phyloP scores from a whole-genome alignment of 768 basidiomycete species.

The Gelatoporia subvermispora region DNA sequence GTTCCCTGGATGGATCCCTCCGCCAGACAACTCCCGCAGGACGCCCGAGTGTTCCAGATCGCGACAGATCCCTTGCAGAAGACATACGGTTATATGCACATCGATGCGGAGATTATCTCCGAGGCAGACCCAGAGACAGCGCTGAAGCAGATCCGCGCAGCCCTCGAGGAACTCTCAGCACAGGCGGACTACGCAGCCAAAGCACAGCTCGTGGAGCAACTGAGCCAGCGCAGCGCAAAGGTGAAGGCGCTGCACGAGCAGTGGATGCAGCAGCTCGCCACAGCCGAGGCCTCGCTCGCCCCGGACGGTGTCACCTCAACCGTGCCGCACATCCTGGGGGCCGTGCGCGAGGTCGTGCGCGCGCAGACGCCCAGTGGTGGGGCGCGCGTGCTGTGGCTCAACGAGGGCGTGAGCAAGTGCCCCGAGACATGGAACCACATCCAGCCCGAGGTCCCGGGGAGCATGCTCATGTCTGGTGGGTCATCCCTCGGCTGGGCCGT shows the following conservation, averaged over 20 bases:
- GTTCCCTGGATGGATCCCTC: slow-evolving; percentile 59
- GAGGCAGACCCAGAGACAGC: slow-evolving; percentile 51
- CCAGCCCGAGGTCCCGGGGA: slow-evolving; percentile 44
- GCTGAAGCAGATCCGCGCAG: slow-evolving; percentile 35
- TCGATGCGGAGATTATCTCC: slow-evolving; percentile 54
- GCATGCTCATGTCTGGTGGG: slow-evolving; percentile 53
- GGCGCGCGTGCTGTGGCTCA: slow-evolving; percentile 42
- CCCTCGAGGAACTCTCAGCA: not conserved
- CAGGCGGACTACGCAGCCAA: not conserved
- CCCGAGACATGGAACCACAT: slow-evolving; percentile 54
- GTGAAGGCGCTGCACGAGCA: slow-evolving; percentile 8
- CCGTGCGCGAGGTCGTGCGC: slow-evolving; percentile 40
- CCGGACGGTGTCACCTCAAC: slow-evolving; percentile 9
- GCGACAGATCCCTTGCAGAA: slow-evolving; percentile 62
- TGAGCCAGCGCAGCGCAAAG: slow-evolving; percentile 2
- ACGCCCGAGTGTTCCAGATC: slow-evolving; percentile 52
- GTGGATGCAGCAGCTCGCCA: slow-evolving; percentile 16
- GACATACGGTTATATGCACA: slow-evolving; percentile 42
- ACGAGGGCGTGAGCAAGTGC: slow-evolving; percentile 61
- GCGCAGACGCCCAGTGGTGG: slow-evolving; percentile 35
- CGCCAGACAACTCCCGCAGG: slow-evolving; percentile 34
- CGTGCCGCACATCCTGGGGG: slow-evolving; percentile 34
- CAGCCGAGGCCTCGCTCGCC: slow-evolving; percentile 10
- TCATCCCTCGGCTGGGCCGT: slow-evolving; percentile 67
- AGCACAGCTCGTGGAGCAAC: not conserved